Evolutionary conservation across 2,329 filamentous ascomycete species (phyloP), one percentile per base, ranked within the genome.

Genomic region (Diaporthe batatas): DNA sequence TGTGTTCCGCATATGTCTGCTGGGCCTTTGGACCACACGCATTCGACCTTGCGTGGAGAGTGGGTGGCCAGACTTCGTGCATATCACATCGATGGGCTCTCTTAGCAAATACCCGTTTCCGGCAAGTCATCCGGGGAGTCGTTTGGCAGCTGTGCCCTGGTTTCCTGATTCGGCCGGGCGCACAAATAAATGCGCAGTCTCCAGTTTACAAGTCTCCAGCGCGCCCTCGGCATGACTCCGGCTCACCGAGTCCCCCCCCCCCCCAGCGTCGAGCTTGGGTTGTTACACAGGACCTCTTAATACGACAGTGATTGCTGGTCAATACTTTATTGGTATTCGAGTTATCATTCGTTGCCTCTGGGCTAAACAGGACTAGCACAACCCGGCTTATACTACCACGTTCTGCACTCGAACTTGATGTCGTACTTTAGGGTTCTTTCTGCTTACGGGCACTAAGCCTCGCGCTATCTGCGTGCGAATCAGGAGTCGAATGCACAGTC

Each of bases 1-100:
- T 53, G 29, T 21, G n/a, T 67, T 67, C 62, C 62, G 62, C 58
- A 25, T 47, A 3, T 16, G 42, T 47, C 39, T 47, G 29, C n/a
- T 34, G 36, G 36, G 12, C 36, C 36, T 39, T 39, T 39, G 57
- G 16, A 29, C 23, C n/a, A n/a, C 42, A 23, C 25, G 32, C 42
- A 49, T 49, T 49, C 62, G 25, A 53, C 47, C 47, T 49, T 36
- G 47, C n/a, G 6, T 47, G 8, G 10, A 18, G 32, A 53, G 42
- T n/a, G 18, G 16, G 29, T 47, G 29, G 42, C 25, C 21, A n/a
- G 59, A 49, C 44, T 16, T 62, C 32, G 14, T 65, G 59, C 59
- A 34, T 5, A 29, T 65, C 44, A 7, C 39, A 18, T 23, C 29
- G 34, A 6, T 36, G 3, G 29, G 16, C 23, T 51, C 44, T 53